phyloP scores from a whole-genome alignment of 495 filamentous ascomycete species.

The Aspergillus avenaceus region DNA sequence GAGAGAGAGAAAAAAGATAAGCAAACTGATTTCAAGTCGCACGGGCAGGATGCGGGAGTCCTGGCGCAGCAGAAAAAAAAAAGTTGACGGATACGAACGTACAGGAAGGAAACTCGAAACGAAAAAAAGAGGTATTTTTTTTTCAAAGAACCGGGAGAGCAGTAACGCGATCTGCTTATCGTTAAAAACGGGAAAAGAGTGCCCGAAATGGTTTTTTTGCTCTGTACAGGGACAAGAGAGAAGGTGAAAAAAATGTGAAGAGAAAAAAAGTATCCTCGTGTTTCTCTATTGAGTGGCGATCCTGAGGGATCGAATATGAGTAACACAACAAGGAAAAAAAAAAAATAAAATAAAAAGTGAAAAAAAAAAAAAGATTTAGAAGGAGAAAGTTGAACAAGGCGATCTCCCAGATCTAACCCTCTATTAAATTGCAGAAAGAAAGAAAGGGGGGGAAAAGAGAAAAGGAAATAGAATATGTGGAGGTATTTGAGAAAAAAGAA shows the following conservation, averaged over 20 bases:
- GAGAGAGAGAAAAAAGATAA: constrained; percentile 8
- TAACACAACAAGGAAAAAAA: constrained; percentile 5
- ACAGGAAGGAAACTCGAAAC: constrained; percentile 7
- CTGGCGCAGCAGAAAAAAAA: constrained; percentile 8
- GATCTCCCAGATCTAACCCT: constrained; percentile 28
- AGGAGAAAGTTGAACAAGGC: constrained; percentile 18
- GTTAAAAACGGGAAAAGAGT: constrained; percentile 11
- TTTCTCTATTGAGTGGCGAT: constrained; percentile 15
- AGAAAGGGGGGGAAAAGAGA: constrained; percentile 29
- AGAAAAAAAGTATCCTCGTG: constrained; percentile 9
- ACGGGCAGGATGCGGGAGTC: not conserved
- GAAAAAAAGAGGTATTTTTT: constrained; percentile 2
- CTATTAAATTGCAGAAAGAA: constrained; percentile 28
- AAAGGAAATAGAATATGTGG: constrained; percentile 35
- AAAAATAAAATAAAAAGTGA: constrained; percentile 4
- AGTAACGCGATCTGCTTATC: constrained; percentile 7
- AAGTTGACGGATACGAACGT: constrained; percentile 6
- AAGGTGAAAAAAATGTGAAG: constrained; percentile 8
- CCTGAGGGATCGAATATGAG: constrained; percentile 10
- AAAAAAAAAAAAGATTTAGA: constrained; percentile 13
- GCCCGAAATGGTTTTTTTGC: constrained; percentile 8
- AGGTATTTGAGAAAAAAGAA: constrained; percentile 31
- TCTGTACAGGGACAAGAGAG: constrained; percentile 10
- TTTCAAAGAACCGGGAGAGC: not conserved
- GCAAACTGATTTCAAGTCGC: not conserved